Base-by-base conservation (phyloP, 345 rosid species). In the Balakata baccata region DNA sequence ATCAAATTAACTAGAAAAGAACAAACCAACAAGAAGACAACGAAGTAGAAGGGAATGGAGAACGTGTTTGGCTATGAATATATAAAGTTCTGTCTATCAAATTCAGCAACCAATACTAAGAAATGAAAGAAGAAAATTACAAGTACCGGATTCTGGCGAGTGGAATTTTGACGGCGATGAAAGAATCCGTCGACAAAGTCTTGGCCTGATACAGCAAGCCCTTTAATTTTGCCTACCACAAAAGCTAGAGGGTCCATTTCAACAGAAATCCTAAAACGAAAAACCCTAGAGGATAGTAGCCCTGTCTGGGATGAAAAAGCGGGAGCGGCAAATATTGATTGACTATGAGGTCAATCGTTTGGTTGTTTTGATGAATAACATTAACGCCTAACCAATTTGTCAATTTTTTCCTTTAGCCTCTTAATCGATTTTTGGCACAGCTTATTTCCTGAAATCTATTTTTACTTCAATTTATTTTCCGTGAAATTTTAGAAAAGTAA, bases 81-180 rank as follows among this genome's bases (percentile, higher is more conserved):
- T 2, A 1, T 29, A 29, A 29, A 29, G 34, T 29, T 29, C 34
- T 1, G 34, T 29, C 34, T 29, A 29, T 47, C n/a, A 8, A 16
- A 37, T 4, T 5, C 9, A 56, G 9, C 60, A 7, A n/a, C 29
- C 23, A n/a, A 7, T 9, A n/a, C 2, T 20, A 7, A 43, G 10
- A 34, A 64, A 69, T 25, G 37, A 58, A 23, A 14, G 12, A 38
- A 64, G 25, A 12, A 60, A 57, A 63, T 45, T 52, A 58, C 17
- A 39, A 57, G 7, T 81, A 92, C 98, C 86, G 97, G 97, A 76
- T 86, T 86, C 69, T 84, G 89, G 80, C 86, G 83, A 4, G 81
- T 72, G 23, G 82, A 81, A 58, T 70, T 76, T 66, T 76, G 37
- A 20, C 78, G 80, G 84, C 80, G 80, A 68, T 41, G 73, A 29